These are phyloP conservation scores for Lachnellula suecica DNA, from an alignment of 2,329 filamentous ascomycete genomes.

Conservation along the genomic window DNA sequence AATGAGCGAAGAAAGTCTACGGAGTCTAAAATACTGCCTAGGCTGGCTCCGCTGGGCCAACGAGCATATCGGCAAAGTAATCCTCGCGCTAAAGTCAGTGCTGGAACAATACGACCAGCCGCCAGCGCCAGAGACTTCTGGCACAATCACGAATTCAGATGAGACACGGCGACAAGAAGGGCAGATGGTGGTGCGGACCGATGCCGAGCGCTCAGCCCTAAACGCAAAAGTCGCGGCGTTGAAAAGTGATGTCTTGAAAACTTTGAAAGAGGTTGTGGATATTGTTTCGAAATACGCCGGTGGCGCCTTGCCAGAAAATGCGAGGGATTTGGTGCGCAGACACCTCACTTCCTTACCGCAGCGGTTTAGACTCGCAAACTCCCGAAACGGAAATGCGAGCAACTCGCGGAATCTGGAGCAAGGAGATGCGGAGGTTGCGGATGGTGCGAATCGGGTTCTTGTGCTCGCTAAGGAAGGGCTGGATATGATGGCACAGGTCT, in stretches of 20 bases:
- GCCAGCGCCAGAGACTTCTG: slow-evolving; percentile 34
- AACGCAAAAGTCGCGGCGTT: slow-evolving; percentile 57
- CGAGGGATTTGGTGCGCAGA: slow-evolving; percentile 75
- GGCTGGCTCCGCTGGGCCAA: slow-evolving; percentile 80
- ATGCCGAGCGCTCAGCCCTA: slow-evolving; percentile 28
- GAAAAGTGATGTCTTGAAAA: slow-evolving; percentile 71
- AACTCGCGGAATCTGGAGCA: slow-evolving; percentile 38
- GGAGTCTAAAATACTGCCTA: slow-evolving; percentile 82
- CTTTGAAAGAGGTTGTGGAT: slow-evolving; percentile 77
- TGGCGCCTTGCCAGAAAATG: slow-evolving; percentile 88
- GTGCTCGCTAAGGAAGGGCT: slow-evolving; percentile 86
- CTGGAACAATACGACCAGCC: slow-evolving; percentile 76
- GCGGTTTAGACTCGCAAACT: slow-evolving; percentile 73
- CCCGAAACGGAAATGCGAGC: slow-evolving; percentile 33
- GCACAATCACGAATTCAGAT: slow-evolving; percentile 21
- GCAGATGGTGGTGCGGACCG: slow-evolving; percentile 25
- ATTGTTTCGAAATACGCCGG: slow-evolving; percentile 88
- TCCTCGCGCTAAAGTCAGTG: slow-evolving; percentile 70
- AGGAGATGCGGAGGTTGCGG: slow-evolving; percentile 44
- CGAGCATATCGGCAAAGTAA: slow-evolving; percentile 73
- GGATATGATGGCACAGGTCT: slow-evolving; percentile 93
- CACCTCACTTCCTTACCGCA: slow-evolving; percentile 84
- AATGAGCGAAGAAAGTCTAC: slow-evolving; percentile 84
- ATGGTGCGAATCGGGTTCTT: slow-evolving; percentile 73
- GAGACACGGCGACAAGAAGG: too few species aligned